Evolutionary conservation across 176 grass and related monocot species (phyloP).

Genomic region (Zoysia japonica): DNA sequence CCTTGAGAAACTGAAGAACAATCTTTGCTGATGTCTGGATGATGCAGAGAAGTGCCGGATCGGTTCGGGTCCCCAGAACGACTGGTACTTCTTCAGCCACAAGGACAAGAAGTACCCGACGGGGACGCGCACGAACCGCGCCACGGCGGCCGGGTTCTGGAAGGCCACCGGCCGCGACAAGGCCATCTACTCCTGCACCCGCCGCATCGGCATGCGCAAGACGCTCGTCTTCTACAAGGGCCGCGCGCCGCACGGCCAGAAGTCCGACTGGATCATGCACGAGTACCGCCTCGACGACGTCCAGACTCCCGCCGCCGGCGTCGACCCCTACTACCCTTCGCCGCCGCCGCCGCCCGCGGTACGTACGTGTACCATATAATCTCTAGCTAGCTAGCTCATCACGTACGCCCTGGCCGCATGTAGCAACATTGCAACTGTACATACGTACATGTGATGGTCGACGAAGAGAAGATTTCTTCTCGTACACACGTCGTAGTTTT

Average conservation of each 20-base stretch:
- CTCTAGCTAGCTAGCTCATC: too few relatives aligned
- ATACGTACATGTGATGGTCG: neutral
- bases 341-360: conserved; percentile 36
- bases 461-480: neutral
- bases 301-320: neutral
- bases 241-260: conserved; percentile 77
- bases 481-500: neutral
- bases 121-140: conserved; percentile 84
- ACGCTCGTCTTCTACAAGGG: conserved; percentile 94
- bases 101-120: conserved; percentile 97
- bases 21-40: neutral
- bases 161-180: conserved; percentile 94
- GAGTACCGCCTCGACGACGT: conserved; percentile 81
- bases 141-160: conserved; percentile 81
- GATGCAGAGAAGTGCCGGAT: conserved; percentile 68
- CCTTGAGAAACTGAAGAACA: neutral
- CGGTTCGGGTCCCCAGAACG: conserved; percentile 75
- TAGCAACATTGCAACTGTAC: neutral
- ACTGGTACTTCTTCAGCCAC: conserved; percentile 97
- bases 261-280: conserved; percentile 96
- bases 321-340: conserved; percentile 14
- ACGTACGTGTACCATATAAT: conserved; percentile 11
- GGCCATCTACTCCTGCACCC: conserved; percentile 55
- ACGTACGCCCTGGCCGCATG: neutral
- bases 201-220: conserved; percentile 85